Conservation (phyloP, 2,329 filamentous ascomycete species). For the Aspergillus viridinutans region DNA sequence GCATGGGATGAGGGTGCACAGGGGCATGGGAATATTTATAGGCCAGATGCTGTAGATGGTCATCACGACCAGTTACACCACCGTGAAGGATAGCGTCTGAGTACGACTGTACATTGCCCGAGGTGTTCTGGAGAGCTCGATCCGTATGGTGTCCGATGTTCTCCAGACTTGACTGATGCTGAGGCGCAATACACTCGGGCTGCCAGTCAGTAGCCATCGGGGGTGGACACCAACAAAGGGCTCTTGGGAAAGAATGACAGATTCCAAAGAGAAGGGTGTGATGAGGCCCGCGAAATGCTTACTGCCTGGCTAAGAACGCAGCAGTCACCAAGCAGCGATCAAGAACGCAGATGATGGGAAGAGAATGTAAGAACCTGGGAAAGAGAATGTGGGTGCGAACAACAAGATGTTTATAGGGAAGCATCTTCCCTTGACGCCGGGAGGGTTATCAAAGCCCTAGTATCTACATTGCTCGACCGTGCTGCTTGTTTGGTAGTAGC, state of each 20-base stretch:
- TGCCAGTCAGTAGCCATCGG: slow-evolving; percentile 40
- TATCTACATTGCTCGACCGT: slow-evolving; percentile 34
- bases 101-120: slow-evolving; percentile 42
- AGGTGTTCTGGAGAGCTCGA: slow-evolving; percentile 39
- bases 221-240: slow-evolving; percentile 30
- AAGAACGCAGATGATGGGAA: slow-evolving; percentile 37
- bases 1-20: slow-evolving; percentile 22
- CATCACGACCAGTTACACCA: slow-evolving; percentile 28
- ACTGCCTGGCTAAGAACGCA: slow-evolving; percentile 37
- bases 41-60: slow-evolving; percentile 32
- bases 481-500: slow-evolving; percentile 29
- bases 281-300: slow-evolving; percentile 35
- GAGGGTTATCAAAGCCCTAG: slow-evolving; percentile 27
- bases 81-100: slow-evolving; percentile 29
- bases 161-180: slow-evolving; percentile 34
- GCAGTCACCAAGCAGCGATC: slow-evolving; percentile 29
- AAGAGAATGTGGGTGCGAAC: slow-evolving; percentile 43
- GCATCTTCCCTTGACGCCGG: slow-evolving; percentile 27
- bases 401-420: slow-evolving; percentile 40
- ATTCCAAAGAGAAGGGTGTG: slow-evolving; percentile 33
- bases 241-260: slow-evolving; percentile 37
- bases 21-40: slow-evolving; percentile 34
- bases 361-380: slow-evolving; percentile 42
- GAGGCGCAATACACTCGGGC: slow-evolving; percentile 36
- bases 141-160: slow-evolving; percentile 33